Evolutionary conservation across 345 rosid genomes (phyloP), one percentile per base, ranked within the genome.

Genomic region (Erucastrum elatum): DNA sequence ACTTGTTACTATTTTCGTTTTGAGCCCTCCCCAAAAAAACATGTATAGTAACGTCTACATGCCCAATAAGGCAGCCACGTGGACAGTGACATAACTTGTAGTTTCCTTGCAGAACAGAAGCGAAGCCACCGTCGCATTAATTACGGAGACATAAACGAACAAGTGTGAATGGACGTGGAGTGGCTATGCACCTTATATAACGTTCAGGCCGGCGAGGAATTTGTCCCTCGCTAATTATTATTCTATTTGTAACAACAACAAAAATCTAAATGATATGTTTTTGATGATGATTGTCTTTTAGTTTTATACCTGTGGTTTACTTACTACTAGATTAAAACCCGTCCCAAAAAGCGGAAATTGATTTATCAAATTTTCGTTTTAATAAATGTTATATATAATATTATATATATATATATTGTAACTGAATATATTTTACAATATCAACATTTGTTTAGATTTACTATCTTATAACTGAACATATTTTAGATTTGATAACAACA

Each of bases 81-180:
- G 64, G 75, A 79, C 7, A 39, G 6, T n/a, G 68, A 73, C 77
- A 59, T 33, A 7, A 73, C 46, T 70, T 58, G 65, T 44, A 51
- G 26, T 74, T 73, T 68, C 46, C 63, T 9, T 59, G 15, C 44
- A 8, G 29, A 62, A 53, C 53, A 60, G 67, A 17, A 64, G 10
- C 58, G 27, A 60, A 70, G 66, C 5, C 60, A 64, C 39, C 76
- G 76, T 71, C 75, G 71, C 29, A 34, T 68, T 76, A 12, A n/a
- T 58, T 75, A 26, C 25, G 68, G 68, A 6, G 55, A 61, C 79
- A 70, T 16, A 33, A 53, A 71, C 76, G 63, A 77, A 71, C 71
- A 71, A 64, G 49, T 78, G 60, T 71, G 53, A 66, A 26, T 74
- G 78, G 74, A 73, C 74, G 78, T 79, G 74, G 74, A 60, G 62